Evolutionary conservation across 179 eudicot species (phyloP), one percentile per base, ranked within the genome.

Genomic region (Spergularia azorica): DNA sequence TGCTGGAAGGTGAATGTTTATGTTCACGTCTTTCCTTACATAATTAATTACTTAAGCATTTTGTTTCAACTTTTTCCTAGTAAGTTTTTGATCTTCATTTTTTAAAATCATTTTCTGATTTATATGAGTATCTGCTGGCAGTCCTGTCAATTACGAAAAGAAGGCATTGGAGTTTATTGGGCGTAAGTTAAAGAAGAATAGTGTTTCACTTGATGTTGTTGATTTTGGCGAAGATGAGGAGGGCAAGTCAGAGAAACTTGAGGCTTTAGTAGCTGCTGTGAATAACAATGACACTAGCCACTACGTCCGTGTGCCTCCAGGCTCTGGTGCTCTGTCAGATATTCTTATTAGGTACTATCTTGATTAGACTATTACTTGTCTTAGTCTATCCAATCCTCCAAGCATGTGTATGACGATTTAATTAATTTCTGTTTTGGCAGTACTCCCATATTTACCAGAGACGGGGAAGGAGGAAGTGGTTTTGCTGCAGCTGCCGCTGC

Each of bases 211-310:
- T 79, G 99, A 93, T 85, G 91, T 95, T 77, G 97, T 95, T 79
- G 86, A 91, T 76, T 95, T 95, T 81, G 99, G 99, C 67, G 98
- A 95, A 87, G 99, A 95, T 67, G 98, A 91, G 82, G 96, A 90
- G 50, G 94, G 85, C 36, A 95, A 95, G 83, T 71, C 92, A 14
- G 99, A 89, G 80, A 95, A 93, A 86, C 94, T 95, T 48, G 94
- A 91, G 88, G 99, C 97, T 61, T 84, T 93, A 73, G 91, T 93
- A 67, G 74, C 91, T 84, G 92, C 92, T 46, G 99, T 95, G 36
- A 95, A 93, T 79, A 95, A 90, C 78, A 93, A 89, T 64, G 98
- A 95, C 63, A 95, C 90, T 76, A 95, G 98, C 80, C 99, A 95
- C 84, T 86, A 91, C 61, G 92, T 93, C 80, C 94, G 89, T 80